Conservation (phyloP, 768 basidiomycete genomes). For the Chiua virens region DNA sequence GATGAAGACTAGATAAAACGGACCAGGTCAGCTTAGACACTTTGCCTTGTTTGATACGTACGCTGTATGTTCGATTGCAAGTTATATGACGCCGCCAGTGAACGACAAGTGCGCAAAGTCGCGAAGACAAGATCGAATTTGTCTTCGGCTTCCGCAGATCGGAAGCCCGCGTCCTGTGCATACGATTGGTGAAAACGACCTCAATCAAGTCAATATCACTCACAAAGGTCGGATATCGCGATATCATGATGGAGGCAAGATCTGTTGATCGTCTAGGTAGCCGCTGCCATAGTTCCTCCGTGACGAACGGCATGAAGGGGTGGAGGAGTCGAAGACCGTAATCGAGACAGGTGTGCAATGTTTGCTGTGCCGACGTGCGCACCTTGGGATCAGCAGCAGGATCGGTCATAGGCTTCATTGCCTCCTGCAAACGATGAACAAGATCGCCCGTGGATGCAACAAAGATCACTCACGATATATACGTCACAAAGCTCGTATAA, state of each 20-base stretch:
- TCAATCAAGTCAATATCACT: slow-evolving; percentile 29
- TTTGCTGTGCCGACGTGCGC: slow-evolving; percentile 88
- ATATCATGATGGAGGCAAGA: slow-evolving; percentile 83
- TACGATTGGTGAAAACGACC: neutral
- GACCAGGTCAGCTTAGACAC: neutral
- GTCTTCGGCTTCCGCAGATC: slow-evolving; percentile 71
- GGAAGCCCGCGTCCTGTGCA: slow-evolving; percentile 57
- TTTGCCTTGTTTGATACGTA: slow-evolving; percentile 32
- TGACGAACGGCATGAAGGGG: slow-evolving; percentile 99
- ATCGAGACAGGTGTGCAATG: slow-evolving; percentile 93
- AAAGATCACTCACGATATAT: slow-evolving; percentile 71
- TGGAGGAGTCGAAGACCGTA: slow-evolving; percentile 86
- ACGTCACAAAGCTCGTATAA: slow-evolving; percentile 99
- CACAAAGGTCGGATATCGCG: slow-evolving; percentile 79
- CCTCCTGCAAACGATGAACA: slow-evolving; percentile 61
- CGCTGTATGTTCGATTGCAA: slow-evolving; percentile 83
- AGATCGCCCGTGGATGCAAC: neutral
- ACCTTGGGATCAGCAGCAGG: slow-evolving; percentile 59
- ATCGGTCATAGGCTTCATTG: slow-evolving; percentile 97
- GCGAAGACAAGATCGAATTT: slow-evolving; percentile 86
- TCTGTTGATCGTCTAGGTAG: slow-evolving; percentile 85
- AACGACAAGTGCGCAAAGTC: slow-evolving; percentile 76
- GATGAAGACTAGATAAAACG: slow-evolving; percentile 62
- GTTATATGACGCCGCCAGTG: slow-evolving; percentile 86
- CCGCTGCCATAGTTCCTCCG: slow-evolving; percentile 98